phyloP scores from a whole-genome alignment of 306 rosid species.

The Prunus campanulata region DNA sequence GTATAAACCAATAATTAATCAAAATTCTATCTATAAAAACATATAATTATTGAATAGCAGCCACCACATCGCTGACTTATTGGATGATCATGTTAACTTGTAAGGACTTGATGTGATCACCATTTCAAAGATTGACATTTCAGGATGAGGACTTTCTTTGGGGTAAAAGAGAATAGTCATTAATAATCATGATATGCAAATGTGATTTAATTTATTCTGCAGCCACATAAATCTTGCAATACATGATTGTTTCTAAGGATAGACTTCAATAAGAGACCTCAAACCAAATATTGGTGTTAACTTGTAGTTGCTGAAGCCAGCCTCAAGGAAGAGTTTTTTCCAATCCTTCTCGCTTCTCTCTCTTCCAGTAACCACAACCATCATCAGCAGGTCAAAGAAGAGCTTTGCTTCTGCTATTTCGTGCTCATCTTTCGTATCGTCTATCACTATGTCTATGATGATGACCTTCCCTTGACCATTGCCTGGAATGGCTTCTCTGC shows the following conservation, averaged over 20 bases:
- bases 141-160: too few relatives aligned
- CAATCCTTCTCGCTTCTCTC: conserved; percentile 53
- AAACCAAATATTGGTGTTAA: conserved; percentile 34
- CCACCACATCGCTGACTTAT: not conserved
- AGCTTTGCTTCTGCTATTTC: conserved; percentile 36
- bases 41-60: not conserved
- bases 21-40: too few relatives aligned
- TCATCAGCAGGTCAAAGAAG: conserved; percentile 46
- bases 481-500: conserved; percentile 44
- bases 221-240: not conserved
- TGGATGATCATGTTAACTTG: not conserved
- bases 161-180: too few relatives aligned
- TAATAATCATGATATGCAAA: not conserved
- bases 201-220: too few relatives aligned
- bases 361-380: conserved; percentile 35
- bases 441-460: conserved; percentile 49
- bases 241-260: conserved; percentile 27
- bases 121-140: not conserved
- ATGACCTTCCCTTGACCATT: conserved; percentile 45
- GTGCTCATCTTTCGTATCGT: conserved; percentile 21
- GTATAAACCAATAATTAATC: not conserved
- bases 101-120: not conserved
- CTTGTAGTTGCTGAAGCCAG: conserved; percentile 50
- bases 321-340: conserved; percentile 43
- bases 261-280: conserved; percentile 57